These are phyloP conservation scores for Claviceps monticola DNA, from an alignment of 2,329 filamentous ascomycete genomes.

Conservation along the genomic window DNA sequence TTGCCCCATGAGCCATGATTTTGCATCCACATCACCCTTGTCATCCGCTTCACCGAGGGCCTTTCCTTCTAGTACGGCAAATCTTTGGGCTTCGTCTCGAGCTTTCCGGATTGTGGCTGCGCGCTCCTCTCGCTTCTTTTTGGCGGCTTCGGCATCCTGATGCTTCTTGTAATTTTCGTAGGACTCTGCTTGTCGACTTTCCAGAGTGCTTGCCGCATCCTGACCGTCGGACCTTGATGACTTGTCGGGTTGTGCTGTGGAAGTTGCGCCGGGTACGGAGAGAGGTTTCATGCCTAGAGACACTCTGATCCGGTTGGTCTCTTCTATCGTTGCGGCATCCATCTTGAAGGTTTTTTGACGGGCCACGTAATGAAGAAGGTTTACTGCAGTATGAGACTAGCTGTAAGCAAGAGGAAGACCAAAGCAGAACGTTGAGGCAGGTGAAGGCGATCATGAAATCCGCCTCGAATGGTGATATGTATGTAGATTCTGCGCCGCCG, in stretches of 20 bases:
- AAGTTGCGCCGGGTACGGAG: constrained; percentile 57
- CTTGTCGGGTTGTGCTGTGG: constrained; percentile 16
- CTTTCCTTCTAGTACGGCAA: constrained; percentile 63
- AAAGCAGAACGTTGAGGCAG: not conserved
- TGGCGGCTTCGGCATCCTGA: constrained; percentile 59
- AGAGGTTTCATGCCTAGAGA: constrained; percentile 84
- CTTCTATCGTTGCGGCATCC: constrained; percentile 68
- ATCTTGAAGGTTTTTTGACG: constrained; percentile 18
- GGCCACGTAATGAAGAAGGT: not conserved
- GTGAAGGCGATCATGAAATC: not conserved
- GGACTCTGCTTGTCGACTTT: constrained; percentile 59
- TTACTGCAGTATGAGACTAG: not conserved
- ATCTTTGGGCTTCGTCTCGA: constrained; percentile 67
- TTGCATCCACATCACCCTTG: constrained; percentile 57
- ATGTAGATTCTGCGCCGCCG: too few species aligned
- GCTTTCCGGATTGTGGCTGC: constrained; percentile 77
- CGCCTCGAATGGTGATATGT: not conserved
- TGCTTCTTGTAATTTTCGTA: constrained; percentile 58
- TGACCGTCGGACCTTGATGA: constrained; percentile 46
- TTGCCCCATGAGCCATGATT: constrained; percentile 73
- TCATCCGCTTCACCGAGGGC: constrained; percentile 66
- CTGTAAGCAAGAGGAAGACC: not conserved
- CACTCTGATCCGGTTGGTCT: constrained; percentile 83
- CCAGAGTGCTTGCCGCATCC: constrained; percentile 68
- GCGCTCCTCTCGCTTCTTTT: constrained; percentile 64